phyloP scores from a whole-genome alignment of 208 protist genomes.

The Zelonia costaricensis region DNA sequence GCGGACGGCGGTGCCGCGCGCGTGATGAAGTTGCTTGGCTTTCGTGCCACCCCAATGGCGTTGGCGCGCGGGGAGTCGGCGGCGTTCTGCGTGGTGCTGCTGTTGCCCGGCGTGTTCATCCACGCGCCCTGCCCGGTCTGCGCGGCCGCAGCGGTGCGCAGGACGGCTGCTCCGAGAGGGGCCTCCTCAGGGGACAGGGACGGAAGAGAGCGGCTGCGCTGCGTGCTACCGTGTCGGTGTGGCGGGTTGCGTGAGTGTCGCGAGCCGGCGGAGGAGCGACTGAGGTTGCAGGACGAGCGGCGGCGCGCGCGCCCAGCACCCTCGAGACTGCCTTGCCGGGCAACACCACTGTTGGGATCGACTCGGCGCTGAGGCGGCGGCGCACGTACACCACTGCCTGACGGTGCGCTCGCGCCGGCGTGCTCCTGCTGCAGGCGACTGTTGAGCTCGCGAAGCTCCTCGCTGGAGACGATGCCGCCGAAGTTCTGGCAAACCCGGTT shows the following conservation, averaged over 20 bases:
- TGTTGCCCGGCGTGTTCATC: background rate
- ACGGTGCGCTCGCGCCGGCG: background rate
- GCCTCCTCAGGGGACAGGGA: constrained; percentile 12
- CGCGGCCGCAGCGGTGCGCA: background rate
- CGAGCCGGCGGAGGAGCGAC: constrained; percentile 16
- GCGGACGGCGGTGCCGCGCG: background rate
- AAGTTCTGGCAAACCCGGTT: constrained; percentile 43
- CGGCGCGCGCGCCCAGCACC: background rate
- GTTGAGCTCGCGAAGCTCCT: constrained; percentile 29
- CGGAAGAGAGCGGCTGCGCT: constrained; percentile 8
- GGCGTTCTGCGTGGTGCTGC: background rate
- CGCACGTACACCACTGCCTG: constrained; percentile 2
- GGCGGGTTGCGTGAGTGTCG: constrained; percentile 2
- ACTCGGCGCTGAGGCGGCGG: constrained; percentile 5
- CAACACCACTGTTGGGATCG: constrained; percentile 6
- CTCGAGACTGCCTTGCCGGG: background rate
- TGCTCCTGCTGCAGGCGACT: constrained; percentile 19
- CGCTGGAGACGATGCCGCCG: constrained; percentile 35
- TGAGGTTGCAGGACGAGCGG: constrained; percentile 12
- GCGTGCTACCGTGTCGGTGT: constrained; percentile 7
- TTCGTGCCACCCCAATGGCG: background rate
- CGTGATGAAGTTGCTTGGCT: background rate
- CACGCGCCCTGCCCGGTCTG: background rate
- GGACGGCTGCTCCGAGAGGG: background rate
- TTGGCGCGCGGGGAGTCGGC: background rate